These are phyloP conservation scores for Asparagopsis taxiformis DNA, from an alignment of 31 red algal genomes.

Conservation along the genomic window DNA sequence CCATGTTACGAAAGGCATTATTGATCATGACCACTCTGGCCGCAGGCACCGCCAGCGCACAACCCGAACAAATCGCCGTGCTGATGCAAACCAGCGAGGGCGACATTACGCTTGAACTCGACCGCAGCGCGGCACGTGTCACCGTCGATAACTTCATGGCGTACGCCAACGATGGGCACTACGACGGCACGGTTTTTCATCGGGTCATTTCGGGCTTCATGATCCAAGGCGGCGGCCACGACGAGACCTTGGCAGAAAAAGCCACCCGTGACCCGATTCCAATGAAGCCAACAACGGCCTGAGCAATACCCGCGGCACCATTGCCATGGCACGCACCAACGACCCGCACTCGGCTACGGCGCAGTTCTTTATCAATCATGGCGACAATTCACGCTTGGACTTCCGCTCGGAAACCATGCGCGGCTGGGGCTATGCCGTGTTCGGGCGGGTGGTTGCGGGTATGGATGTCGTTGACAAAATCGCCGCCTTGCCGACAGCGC, in stretches of 20 bases:
- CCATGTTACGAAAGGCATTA: too few relatives aligned
- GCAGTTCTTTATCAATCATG: conserved; percentile 3
- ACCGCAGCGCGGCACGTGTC: background rate
- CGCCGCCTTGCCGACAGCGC: too few relatives aligned
- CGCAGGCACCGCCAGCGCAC: too few relatives aligned
- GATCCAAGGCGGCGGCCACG: conserved; percentile 58
- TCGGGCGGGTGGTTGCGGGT: background rate
- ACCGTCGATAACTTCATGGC: background rate
- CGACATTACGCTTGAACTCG: background rate
- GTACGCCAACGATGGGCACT: background rate
- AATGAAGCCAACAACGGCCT: conserved; percentile 5
- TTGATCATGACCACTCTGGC: too few relatives aligned
- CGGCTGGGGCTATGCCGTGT: background rate
- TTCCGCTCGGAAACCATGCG: background rate
- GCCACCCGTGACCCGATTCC: background rate
- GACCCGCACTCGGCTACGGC: conserved; percentile 1
- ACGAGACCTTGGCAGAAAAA: background rate
- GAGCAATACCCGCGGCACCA: background rate
- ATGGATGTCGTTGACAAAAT: conserved; percentile 7
- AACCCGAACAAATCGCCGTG: background rate
- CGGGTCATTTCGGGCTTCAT: conserved; percentile 59
- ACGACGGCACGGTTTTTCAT: conserved; percentile 10
- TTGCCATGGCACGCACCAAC: background rate
- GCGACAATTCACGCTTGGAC: background rate
- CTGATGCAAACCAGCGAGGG: conserved; percentile 5